Evolutionary conservation across 306 rosid genomes (phyloP).

Genomic region (Trichosanthes cucumerina): DNA sequence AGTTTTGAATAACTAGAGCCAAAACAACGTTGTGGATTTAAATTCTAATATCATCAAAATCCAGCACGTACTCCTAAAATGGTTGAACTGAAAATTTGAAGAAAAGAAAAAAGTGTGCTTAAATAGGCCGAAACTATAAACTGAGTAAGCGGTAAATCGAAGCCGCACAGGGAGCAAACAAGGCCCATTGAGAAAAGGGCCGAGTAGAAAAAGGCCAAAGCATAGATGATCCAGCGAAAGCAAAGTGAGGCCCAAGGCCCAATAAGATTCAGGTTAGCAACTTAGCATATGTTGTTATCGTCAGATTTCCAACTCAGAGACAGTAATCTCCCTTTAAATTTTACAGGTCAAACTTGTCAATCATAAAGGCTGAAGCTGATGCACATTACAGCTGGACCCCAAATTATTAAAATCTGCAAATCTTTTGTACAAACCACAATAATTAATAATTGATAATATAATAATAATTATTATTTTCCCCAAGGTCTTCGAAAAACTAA

Average conservation of each 20-base stretch:
- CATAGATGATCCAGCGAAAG: neutral
- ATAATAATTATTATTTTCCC: neutral
- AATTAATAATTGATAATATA: neutral
- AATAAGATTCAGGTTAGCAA: neutral
- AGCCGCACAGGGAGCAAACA: too few species aligned
- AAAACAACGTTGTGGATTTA: too few species aligned
- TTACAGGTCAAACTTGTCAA: neutral
- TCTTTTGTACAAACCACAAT: neutral
- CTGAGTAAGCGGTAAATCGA: too few species aligned
- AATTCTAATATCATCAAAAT: too few species aligned
- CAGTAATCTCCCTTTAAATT: neutral
- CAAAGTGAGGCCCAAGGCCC: neutral
- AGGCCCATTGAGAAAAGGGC: too few species aligned
- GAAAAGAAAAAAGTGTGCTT: too few species aligned
- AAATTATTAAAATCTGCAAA: slow-evolving; percentile 5
- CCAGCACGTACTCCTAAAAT: too few species aligned
- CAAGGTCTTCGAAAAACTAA: neutral
- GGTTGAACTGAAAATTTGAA: too few species aligned
- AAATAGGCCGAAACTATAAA: too few species aligned
- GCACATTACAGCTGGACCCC: neutral
- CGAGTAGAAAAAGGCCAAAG: neutral
- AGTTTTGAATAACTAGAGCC: too few species aligned
- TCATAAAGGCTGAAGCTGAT: neutral
- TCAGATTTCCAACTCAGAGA: neutral
- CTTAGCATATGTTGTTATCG: neutral